phyloP scores from a whole-genome alignment of 1,284 basidiomycete species.

The Ceratobasidium papillatum region DNA sequence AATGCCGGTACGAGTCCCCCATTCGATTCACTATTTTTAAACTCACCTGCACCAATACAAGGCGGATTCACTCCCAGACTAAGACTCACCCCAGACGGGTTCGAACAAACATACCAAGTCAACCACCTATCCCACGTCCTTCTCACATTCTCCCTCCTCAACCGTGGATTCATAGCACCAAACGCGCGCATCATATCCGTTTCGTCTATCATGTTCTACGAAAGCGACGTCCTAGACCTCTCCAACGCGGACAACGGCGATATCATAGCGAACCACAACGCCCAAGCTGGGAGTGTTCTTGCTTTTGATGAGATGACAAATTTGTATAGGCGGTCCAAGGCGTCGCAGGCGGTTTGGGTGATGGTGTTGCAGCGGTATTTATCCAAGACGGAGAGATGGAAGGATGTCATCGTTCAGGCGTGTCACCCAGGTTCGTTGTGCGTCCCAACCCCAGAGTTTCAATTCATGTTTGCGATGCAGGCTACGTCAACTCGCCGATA shows the following conservation, averaged over 20 bases:
- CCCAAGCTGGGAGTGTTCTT: background rate
- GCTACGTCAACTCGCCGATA: conserved; percentile 7
- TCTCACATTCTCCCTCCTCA: conserved; percentile 35
- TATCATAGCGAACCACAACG: conserved; percentile 7
- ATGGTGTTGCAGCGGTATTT: conserved; percentile 32
- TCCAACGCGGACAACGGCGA: conserved; percentile 26
- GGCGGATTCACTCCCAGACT: background rate
- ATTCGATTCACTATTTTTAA: background rate
- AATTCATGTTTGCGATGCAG: background rate
- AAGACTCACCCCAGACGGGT: conserved; percentile 30
- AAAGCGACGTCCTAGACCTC: conserved; percentile 16
- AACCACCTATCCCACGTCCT: conserved; percentile 39
- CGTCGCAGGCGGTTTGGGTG: conserved; percentile 34
- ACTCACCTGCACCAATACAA: background rate
- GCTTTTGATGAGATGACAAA: conserved; percentile 21
- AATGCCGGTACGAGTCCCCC: conserved; percentile 36
- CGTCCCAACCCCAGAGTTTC: background rate
- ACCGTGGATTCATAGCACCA: background rate
- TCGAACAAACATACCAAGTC: conserved; percentile 36
- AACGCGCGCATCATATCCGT: conserved; percentile 12
- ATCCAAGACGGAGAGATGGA: conserved; percentile 6
- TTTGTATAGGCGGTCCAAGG: conserved; percentile 38
- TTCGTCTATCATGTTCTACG: conserved; percentile 30
- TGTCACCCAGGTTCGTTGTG: conserved; percentile 40
- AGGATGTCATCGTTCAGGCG: conserved; percentile 28